phyloP scores from a whole-genome alignment of 2,329 filamentous ascomycete species.

The Penicillium capsulatum region DNA sequence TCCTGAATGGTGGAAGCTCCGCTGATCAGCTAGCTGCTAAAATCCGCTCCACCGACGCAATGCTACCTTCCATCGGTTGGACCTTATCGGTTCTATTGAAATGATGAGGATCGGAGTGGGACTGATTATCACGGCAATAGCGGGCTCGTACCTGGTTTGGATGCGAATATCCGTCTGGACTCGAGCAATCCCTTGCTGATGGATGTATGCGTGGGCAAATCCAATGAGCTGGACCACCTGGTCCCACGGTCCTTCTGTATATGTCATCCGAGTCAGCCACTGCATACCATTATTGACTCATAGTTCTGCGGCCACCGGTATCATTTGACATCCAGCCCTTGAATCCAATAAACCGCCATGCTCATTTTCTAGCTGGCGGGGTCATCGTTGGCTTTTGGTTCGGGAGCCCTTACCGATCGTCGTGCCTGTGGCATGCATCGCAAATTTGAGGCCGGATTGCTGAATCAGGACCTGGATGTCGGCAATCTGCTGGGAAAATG shows the following conservation, averaged over 20 bases:
- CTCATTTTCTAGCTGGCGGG: too few species aligned
- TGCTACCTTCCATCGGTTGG: constrained; percentile 71
- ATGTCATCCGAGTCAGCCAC: background rate
- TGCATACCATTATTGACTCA: background rate
- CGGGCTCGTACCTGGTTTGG: constrained; percentile 59
- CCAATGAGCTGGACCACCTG: constrained; percentile 74
- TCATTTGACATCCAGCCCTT: background rate
- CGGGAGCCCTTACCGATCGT: constrained; percentile 63
- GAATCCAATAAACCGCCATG: background rate
- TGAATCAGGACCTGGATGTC: constrained; percentile 76
- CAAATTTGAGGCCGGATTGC: constrained; percentile 69
- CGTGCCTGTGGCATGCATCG: constrained; percentile 85
- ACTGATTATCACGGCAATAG: background rate
- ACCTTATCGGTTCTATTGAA: constrained; percentile 67
- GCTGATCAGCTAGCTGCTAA: background rate
- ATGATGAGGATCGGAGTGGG: constrained; percentile 1
- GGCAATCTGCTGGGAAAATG: constrained; percentile 75
- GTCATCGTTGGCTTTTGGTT: background rate
- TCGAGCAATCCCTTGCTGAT: constrained; percentile 66
- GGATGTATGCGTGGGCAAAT: constrained; percentile 70
- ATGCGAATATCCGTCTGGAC: constrained; percentile 83
- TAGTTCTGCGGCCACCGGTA: too few species aligned
- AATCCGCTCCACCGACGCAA: constrained; percentile 51
- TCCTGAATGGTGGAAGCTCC: constrained; percentile 25
- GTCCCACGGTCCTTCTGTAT: constrained; percentile 78